Percentiles rank a stretch among this genome's conserved stretches.
These are phyloP conservation scores for Phaeosphaeria sp. DNA, from an alignment of 2,329 filamentous ascomycete species.

Conservation along the genomic window DNA sequence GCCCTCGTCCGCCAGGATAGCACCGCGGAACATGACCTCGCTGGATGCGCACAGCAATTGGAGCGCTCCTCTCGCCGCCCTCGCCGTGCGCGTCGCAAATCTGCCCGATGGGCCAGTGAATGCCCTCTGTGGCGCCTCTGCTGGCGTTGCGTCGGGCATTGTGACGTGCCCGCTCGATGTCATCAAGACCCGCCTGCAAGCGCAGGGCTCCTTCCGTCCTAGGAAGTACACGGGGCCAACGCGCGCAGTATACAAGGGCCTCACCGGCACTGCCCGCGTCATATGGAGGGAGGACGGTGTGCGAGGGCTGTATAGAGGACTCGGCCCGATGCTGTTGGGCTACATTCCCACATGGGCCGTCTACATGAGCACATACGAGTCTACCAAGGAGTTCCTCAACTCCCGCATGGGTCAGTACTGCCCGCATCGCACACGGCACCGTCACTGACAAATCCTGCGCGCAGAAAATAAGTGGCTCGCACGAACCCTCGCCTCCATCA, in stretches of 20 bases:
- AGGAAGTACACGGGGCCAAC: slow-evolving; percentile 57
- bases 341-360: slow-evolving; percentile 98
- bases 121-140: slow-evolving; percentile 83
- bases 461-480: slow-evolving; percentile 75
- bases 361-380: slow-evolving; percentile 96
- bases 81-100: slow-evolving; percentile 51
- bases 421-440: neutral
- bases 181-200: slow-evolving; percentile 98
- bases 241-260: slow-evolving; percentile 75
- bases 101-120: slow-evolving; percentile 70
- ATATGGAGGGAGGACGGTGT: slow-evolving; percentile 91
- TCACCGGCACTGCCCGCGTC: slow-evolving; percentile 82
- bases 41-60: slow-evolving; percentile 20
- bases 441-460: slow-evolving; percentile 14
- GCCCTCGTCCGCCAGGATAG: slow-evolving; percentile 24
- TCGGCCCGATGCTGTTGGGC: slow-evolving; percentile 92
- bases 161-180: slow-evolving; percentile 98
- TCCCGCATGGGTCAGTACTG: slow-evolving; percentile 61
- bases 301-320: slow-evolving; percentile 87
- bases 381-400: slow-evolving; percentile 76
- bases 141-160: slow-evolving; percentile 90
- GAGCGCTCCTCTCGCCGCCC: slow-evolving; percentile 35
- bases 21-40: slow-evolving; percentile 26
- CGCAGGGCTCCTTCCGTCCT: slow-evolving; percentile 81
- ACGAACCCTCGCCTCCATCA: slow-evolving; percentile 87